Evolutionary conservation across 495 filamentous ascomycete genomes (phyloP).

Genomic region (Tuber microsphaerosporum): DNA sequence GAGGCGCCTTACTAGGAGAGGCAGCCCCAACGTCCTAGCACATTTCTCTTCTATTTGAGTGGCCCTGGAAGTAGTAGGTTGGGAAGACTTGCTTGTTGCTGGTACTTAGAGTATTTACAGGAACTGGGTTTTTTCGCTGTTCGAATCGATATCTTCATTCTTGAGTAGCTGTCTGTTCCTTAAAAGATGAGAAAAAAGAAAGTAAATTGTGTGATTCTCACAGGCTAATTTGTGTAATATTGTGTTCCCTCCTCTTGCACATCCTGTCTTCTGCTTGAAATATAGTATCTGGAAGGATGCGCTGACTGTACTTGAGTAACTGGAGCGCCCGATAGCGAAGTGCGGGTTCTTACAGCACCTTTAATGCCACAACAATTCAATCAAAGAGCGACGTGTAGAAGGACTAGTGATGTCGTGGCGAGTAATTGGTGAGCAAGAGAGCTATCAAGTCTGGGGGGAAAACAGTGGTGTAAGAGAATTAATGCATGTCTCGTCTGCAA

Average conservation of each 20-base stretch:
- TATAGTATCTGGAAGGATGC: not conserved
- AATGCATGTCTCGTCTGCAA: too few species aligned
- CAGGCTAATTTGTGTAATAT: not conserved
- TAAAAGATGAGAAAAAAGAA: not conserved
- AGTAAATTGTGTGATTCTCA: not conserved
- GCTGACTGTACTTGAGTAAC: not conserved
- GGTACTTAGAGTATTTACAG: too few species aligned
- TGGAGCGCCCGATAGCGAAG: not conserved
- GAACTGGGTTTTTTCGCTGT: not conserved
- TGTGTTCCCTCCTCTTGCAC: not conserved
- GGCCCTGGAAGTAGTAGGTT: too few species aligned
- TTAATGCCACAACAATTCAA: too few species aligned
- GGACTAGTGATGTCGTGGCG: too few species aligned
- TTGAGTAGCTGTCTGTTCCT: not conserved
- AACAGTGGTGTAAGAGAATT: too few species aligned
- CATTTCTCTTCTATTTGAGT: too few species aligned
- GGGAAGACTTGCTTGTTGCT: not conserved
- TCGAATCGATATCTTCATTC: not conserved
- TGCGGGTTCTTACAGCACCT: not conserved
- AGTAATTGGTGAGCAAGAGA: too few species aligned
- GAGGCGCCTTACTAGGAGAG: too few species aligned
- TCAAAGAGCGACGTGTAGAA: too few species aligned
- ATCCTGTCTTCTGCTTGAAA: not conserved
- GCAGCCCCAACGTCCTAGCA: too few species aligned
- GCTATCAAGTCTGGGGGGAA: too few species aligned